Conservation (phyloP, 2,329 filamentous ascomycete genomes). For the Nannizziopsis arthrosporioides region DNA sequence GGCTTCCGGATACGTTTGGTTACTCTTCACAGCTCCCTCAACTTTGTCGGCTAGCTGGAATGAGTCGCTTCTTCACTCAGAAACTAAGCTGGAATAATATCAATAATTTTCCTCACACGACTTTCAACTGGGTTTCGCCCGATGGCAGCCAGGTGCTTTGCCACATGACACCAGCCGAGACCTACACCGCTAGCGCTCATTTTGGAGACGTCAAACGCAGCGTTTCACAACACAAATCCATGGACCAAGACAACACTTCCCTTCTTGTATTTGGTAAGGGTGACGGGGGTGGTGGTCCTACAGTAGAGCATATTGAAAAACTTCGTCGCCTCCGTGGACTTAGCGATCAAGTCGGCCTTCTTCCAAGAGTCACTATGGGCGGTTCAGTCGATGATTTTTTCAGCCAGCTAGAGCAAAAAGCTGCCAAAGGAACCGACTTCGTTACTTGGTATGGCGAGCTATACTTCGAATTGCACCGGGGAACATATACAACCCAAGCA, state of each 20-base stretch:
- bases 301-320: constrained; percentile 89
- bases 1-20: constrained; percentile 95
- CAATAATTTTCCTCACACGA: constrained; percentile 97
- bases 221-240: constrained; percentile 82
- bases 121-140: constrained; percentile 95
- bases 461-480: constrained; percentile 94
- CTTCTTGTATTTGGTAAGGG: constrained; percentile 92
- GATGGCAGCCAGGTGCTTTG: constrained; percentile 95
- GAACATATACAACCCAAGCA: constrained; percentile 92
- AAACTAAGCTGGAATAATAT: constrained; percentile 99
- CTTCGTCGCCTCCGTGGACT: constrained; percentile 83
- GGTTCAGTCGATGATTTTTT: constrained; percentile 92
- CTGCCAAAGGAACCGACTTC: constrained; percentile 53
- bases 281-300: constrained; percentile 89
- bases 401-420: constrained; percentile 68
- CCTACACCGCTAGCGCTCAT: constrained; percentile 86
- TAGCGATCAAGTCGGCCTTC: constrained; percentile 68
- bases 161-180: constrained; percentile 93
- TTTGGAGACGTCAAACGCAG: constrained; percentile 90
- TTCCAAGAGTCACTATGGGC: constrained; percentile 82
- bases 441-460: constrained; percentile 97
- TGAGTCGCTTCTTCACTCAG: constrained; percentile 94
- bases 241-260: constrained; percentile 85
- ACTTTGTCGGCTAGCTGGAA: constrained; percentile 82
- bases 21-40: constrained; percentile 94